These are phyloP conservation scores for Cyberlindnera americana DNA, from an alignment of 805 yeast species.

Conservation along the genomic window DNA sequence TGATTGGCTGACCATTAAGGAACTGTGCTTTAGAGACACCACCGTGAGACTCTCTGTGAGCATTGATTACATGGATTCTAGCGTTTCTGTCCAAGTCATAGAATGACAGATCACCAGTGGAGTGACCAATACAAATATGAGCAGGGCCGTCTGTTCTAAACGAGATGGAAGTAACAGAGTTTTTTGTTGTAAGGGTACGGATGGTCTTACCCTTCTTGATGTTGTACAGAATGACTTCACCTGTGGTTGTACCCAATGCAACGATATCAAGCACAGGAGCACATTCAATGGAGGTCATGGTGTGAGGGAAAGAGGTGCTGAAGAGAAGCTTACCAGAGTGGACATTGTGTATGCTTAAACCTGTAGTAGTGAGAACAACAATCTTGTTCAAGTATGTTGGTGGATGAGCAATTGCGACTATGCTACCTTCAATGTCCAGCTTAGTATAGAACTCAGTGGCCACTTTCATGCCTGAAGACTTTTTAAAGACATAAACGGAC, in stretches of 20 bases:
- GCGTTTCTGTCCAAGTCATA: conserved; percentile 73
- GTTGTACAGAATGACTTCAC: conserved; percentile 64
- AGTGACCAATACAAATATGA: conserved; percentile 75
- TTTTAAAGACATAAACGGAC: conserved; percentile 52
- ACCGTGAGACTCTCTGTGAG: conserved; percentile 71
- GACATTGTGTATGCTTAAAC: conserved; percentile 63
- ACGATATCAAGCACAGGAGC: conserved; percentile 87
- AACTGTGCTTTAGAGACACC: conserved; percentile 75
- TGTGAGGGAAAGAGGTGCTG: conserved; percentile 49
- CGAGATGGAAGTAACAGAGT: conserved; percentile 55
- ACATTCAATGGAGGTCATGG: conserved; percentile 65
- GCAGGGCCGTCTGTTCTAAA: conserved; percentile 90
- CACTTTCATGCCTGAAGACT: conserved; percentile 40
- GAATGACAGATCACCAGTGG: conserved; percentile 79
- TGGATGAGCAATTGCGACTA: conserved; percentile 71
- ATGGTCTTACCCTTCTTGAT: conserved; percentile 58
- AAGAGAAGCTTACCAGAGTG: conserved; percentile 71
- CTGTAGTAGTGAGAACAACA: conserved; percentile 70
- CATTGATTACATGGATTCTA: conserved; percentile 70
- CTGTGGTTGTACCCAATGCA: conserved; percentile 72
- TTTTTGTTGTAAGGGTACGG: conserved; percentile 42
- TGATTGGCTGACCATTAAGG: conserved; percentile 86
- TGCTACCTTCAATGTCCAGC: conserved; percentile 60
- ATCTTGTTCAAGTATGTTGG: conserved; percentile 92
- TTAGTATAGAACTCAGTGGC: conserved; percentile 67